These are phyloP conservation scores for Lichtheimia ornata DNA, from an alignment of 371 early-diverging fungal species.

Conservation along the genomic window DNA sequence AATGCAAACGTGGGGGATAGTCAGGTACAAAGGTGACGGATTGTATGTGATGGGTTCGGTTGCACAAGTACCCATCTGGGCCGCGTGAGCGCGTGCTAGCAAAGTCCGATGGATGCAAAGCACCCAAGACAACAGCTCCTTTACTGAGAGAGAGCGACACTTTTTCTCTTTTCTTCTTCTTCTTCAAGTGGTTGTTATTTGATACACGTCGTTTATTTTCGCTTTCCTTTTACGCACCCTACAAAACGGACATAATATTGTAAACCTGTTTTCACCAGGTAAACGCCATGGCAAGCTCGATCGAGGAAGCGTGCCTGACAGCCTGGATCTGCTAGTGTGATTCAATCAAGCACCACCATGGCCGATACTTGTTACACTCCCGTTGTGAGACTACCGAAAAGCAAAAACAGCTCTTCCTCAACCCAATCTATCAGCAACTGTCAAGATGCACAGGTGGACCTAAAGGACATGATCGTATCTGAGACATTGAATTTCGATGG, in stretches of 20 bases:
- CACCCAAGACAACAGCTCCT: background rate
- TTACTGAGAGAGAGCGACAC: background rate
- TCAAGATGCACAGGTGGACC: constrained; percentile 14
- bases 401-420: constrained; percentile 33
- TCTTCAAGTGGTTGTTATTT: background rate
- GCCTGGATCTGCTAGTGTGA: background rate
- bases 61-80: constrained; percentile 10
- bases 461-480: constrained; percentile 32
- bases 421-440: constrained; percentile 15
- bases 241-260: background rate
- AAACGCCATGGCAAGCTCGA: too few relatives aligned
- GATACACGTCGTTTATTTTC: too few relatives aligned
- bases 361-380: constrained; percentile 34
- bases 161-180: constrained; percentile 5
- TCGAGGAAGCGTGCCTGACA: background rate
- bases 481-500: constrained; percentile 43
- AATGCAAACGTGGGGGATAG: too few relatives aligned
- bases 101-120: constrained; percentile 7
- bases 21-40: background rate
- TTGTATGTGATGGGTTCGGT: constrained; percentile 1
- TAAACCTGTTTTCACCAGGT: background rate
- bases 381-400: constrained; percentile 41
- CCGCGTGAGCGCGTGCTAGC: constrained; percentile 17
- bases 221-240: too few relatives aligned
- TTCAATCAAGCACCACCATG: constrained; percentile 12